Base-by-base conservation (phyloP, 495 filamentous ascomycete genomes). In the Thozetella sp. region DNA sequence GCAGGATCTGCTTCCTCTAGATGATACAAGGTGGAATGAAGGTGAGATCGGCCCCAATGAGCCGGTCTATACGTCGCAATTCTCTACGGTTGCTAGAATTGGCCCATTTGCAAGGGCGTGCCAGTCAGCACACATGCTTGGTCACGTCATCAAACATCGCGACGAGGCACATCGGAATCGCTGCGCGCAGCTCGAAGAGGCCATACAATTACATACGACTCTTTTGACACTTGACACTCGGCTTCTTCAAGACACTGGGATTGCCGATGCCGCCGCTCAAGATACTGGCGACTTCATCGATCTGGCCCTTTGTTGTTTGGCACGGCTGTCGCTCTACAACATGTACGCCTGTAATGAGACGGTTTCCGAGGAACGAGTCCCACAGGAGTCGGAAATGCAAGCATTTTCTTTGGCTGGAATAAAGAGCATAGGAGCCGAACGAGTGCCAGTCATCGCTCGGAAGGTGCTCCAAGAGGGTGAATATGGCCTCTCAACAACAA, bases 121-220 rank as follows among this genome's bases (percentile, higher is more conserved):
- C 55, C 78, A 81, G 61, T 75, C 76, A 25, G 72, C 67, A 2
- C 63, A 72, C 11, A 56, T 78, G 46, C 64, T 80, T 15, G 76
- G 78, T 17, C 73, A 74, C 52, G 75, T 78, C 20, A 51, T 81
- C 1, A 66, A 72, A 45, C 67, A 73, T 26, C 56, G 69, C 54
- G 53, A 65, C 46, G 51, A 59, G 17, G 48, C 6, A 12, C 53
- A 54, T 25, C 17, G 60, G 23, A 3, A 30, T 12, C 59, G 64
- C 12, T 27, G 25, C 22, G 51, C 62, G n/a, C 59, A 59, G 11
- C 22, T 65, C 12, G 24, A 59, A 4, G 65, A 67, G 25, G 63
- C 65, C 25, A 61, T 37, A 27, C 65, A 67, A 27, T 62, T 67
- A 3, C 59, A 60, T n/a, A 22, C 53, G 3, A 60, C 64, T 17